Evolutionary conservation across 345 rosid genomes (phyloP), one percentile per base, ranked within the genome.

Genomic region (Hibiscus trionum): DNA sequence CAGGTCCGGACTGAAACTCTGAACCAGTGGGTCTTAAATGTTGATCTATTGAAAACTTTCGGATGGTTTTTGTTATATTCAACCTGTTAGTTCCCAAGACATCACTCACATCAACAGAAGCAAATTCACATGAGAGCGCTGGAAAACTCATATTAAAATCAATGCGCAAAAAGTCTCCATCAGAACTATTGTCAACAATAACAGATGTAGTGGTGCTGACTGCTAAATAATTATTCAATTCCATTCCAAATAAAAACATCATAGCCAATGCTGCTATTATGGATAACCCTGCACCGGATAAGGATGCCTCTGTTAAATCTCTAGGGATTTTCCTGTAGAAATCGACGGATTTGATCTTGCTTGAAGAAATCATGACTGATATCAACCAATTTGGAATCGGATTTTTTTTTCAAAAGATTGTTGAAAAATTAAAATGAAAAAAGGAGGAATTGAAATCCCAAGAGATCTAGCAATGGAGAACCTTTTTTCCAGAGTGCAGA

Each of bases 241-340:
- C 99, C 99, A 96, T 96, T 76, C 99, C 99, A 85, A 96, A 96
- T 82, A 96, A 85, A 84, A 95, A 85, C 74, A 95, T 14, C 94
- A 95, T 95, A 66, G 84, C 70, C 8, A 95, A 84, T 11, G 98
- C 99, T 10, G 99, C 97, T 75, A 89, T 24, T 35, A 96, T 85
- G 11, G 99, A 96, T 78, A 93, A 80, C 79, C 98, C 99, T 49
- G 98, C 98, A 76, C 99, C 98, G 11, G 98, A 93, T 39, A 96
- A 71, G 50, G 98, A 88, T 47, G 99, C 99, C 83, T 93, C 98
- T 0, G 99, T 96, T 88, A 96, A 88, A 84, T 96, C 99, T 80
- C 99, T 88, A 12, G 99, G 99, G 66, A 93, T 96, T 87, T 93
- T 96, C 90, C 99, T 96, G 93, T 70, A 60, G 78, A 87, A 90